Evolutionary conservation across 2,329 filamentous ascomycete genomes (phyloP).

Genomic region (Epicoccum sorghinum): DNA sequence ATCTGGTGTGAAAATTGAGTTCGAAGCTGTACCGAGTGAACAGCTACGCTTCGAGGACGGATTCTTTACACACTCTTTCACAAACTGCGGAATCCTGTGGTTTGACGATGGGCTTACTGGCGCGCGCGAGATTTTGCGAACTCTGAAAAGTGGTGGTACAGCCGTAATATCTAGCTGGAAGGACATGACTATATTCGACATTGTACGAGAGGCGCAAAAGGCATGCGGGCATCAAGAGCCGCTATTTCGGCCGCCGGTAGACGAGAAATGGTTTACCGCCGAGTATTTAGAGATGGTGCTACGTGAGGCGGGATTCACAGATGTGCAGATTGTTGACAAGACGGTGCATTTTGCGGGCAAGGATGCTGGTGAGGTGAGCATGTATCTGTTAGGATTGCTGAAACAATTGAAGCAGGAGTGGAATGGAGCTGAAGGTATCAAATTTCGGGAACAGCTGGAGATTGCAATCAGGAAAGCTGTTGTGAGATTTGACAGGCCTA

Average conservation of each 20-base stretch:
- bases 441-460: slow-evolving; percentile 1
- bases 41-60: slow-evolving; percentile 29
- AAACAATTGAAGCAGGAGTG: neutral
- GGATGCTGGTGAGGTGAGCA: slow-evolving; percentile 8
- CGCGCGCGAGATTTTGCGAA: slow-evolving; percentile 43
- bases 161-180: slow-evolving; percentile 40
- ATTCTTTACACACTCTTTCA: slow-evolving; percentile 47
- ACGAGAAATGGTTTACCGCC: slow-evolving; percentile 18
- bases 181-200: neutral
- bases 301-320: slow-evolving; percentile 11
- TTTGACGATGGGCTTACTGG: slow-evolving; percentile 34
- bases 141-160: slow-evolving; percentile 43
- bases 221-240: slow-evolving; percentile 7
- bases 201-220: slow-evolving; percentile 14
- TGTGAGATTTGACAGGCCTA: neutral
- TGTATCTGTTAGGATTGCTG: slow-evolving; percentile 6
- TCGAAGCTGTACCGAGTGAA: slow-evolving; percentile 4
- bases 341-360: slow-evolving; percentile 15
- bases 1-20: neutral
- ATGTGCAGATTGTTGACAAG: slow-evolving; percentile 10
- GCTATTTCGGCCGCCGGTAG: slow-evolving; percentile 18
- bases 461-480: neutral
- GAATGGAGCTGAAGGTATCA: neutral
- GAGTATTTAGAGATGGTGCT: slow-evolving; percentile 11
- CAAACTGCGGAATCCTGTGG: slow-evolving; percentile 48